phyloP scores from a whole-genome alignment of 768 basidiomycete species.

The Leccinum pellstonianum region DNA sequence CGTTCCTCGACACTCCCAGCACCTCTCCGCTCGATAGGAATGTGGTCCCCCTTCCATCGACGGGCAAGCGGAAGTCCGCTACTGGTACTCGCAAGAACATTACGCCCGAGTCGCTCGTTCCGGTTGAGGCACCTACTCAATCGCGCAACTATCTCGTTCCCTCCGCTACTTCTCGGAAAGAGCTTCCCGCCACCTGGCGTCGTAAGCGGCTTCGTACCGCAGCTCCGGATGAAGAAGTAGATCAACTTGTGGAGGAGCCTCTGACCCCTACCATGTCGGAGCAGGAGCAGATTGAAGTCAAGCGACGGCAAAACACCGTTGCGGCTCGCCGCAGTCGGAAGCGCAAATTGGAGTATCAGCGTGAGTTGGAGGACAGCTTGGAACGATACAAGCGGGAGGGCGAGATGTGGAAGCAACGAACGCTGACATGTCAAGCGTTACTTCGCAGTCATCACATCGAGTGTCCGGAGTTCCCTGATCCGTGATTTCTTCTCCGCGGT shows the following conservation, averaged over 20 bases:
- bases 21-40: constrained; percentile 26
- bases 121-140: constrained; percentile 79
- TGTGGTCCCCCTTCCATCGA: constrained; percentile 18
- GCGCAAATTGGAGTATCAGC: constrained; percentile 70
- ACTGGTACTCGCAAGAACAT: constrained; percentile 76
- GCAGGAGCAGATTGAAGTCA: constrained; percentile 70
- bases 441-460: constrained; percentile 57
- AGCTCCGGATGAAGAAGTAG: constrained; percentile 51
- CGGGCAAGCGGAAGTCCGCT: constrained; percentile 31
- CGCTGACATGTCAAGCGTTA: constrained; percentile 46
- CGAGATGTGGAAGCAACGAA: constrained; percentile 62
- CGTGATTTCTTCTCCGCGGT: constrained; percentile 18
- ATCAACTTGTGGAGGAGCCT: constrained; percentile 30
- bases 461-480: constrained; percentile 47
- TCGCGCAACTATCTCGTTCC: constrained; percentile 68
- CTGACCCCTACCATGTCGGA: constrained; percentile 46
- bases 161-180: constrained; percentile 77
- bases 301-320: constrained; percentile 81
- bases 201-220: constrained; percentile 56
- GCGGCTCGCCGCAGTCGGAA: constrained; percentile 79
- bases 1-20: constrained; percentile 42
- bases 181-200: constrained; percentile 68
- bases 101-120: constrained; percentile 61
- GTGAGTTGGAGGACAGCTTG: constrained; percentile 58
- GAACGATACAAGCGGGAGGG: constrained; percentile 54